Conservation (phyloP, 2,329 filamentous ascomycete species). For the Onygena corvina region DNA sequence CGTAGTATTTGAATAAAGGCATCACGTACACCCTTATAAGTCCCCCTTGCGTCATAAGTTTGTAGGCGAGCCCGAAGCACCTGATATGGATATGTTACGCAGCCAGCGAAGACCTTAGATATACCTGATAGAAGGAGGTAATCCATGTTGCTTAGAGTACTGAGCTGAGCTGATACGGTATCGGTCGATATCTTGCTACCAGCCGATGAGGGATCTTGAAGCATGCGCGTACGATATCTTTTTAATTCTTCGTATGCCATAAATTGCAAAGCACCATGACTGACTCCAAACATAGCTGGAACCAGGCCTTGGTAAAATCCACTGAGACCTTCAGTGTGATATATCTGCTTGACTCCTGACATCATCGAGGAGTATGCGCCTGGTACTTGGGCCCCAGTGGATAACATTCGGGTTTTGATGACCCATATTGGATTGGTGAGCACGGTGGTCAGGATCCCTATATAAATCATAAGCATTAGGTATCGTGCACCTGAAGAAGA, state of each 20-base stretch:
- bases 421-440: constrained; percentile 97
- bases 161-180: background rate
- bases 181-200: background rate
- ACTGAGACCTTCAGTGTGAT: constrained; percentile 55
- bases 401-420: constrained; percentile 92
- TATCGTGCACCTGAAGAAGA: background rate
- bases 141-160: constrained; percentile 53
- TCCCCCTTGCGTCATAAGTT: constrained; percentile 66
- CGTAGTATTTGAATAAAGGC: constrained; percentile 62
- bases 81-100: constrained; percentile 87
- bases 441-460: constrained; percentile 62
- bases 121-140: constrained; percentile 68
- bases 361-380: constrained; percentile 74
- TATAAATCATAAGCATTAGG: constrained; percentile 13
- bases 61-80: constrained; percentile 80
- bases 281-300: constrained; percentile 73
- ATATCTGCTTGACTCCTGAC: constrained; percentile 56
- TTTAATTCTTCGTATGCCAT: constrained; percentile 78
- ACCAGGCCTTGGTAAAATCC: constrained; percentile 84
- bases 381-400: constrained; percentile 58
- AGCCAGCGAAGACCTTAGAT: constrained; percentile 81
- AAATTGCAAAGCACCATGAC: constrained; percentile 89
- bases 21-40: constrained; percentile 61
- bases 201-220: background rate
- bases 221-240: constrained; percentile 42